Percentiles rank a stretch among this genome's conserved stretches.
These are phyloP conservation scores for Tetracentron sinense DNA, from an alignment of 164 flowering plant species.

Conservation along the genomic window DNA sequence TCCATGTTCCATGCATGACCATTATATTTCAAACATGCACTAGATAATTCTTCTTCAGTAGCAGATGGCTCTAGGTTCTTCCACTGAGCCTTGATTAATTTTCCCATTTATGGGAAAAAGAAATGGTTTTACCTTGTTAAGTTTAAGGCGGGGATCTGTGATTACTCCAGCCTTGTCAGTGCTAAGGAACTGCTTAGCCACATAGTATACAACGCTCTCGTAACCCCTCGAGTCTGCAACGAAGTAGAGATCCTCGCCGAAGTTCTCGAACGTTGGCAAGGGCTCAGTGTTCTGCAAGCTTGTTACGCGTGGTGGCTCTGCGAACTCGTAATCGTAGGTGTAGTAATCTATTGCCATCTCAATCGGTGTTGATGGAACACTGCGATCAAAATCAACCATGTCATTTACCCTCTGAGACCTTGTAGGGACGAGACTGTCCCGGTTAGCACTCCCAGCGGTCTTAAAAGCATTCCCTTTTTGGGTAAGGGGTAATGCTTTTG, in stretches of 20 bases:
- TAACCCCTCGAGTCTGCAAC: constrained; percentile 44
- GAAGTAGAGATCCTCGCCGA: constrained; percentile 32
- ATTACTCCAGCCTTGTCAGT: constrained; percentile 18
- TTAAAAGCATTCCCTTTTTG: no score
- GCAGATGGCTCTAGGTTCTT: no score
- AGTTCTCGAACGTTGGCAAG: constrained; percentile 26
- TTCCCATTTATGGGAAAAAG: no score
- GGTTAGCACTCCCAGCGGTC: no score
- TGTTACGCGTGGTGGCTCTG: constrained; percentile 43
- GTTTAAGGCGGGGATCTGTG: constrained; percentile 27
- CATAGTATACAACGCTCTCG: constrained; percentile 28
- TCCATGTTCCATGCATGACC: no score
- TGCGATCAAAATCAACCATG: constrained; percentile 1
- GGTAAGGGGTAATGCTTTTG: no score
- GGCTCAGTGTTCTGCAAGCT: constrained; percentile 39
- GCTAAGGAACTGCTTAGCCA: constrained; percentile 26
- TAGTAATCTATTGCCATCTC: constrained; percentile 32
- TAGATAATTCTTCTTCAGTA: no score
- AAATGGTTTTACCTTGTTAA: constrained; percentile 32
- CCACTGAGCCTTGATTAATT: no score
- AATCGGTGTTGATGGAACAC: constrained; percentile 28
- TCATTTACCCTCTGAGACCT: neutral
- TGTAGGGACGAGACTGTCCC: no score
- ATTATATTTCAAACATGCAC: no score
- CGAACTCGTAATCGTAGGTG: constrained; percentile 34